phyloP scores from a whole-genome alignment of 2,329 filamentous ascomycete genomes.

The Pyricularia grisea region DNA sequence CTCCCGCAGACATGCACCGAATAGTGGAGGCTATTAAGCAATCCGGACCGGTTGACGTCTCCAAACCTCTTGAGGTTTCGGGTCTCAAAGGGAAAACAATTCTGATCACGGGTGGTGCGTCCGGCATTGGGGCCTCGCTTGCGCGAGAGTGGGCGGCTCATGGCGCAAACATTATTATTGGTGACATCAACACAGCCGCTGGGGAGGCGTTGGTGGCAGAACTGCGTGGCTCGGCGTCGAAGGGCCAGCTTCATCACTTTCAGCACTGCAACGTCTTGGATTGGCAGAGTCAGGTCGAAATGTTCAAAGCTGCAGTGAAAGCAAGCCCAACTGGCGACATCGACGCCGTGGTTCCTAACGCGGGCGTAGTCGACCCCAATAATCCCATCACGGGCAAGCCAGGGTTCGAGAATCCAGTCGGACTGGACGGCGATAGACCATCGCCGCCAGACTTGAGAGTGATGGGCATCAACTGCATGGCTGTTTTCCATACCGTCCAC shows the following conservation, averaged over 20 bases:
- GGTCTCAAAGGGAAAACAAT: slow-evolving; percentile 44
- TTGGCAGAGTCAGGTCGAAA: slow-evolving; percentile 53
- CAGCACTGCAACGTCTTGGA: slow-evolving; percentile 55
- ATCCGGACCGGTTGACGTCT: slow-evolving; percentile 7
- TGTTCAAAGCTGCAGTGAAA: slow-evolving; percentile 50
- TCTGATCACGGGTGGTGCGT: slow-evolving; percentile 55
- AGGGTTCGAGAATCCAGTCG: slow-evolving; percentile 35
- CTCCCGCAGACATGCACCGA: slow-evolving; percentile 1
- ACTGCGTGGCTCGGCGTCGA: slow-evolving; percentile 30
- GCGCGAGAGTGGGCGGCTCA: slow-evolving; percentile 42
- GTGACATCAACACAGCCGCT: slow-evolving; percentile 46
- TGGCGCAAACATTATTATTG: slow-evolving; percentile 52
- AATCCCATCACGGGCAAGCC: slow-evolving; percentile 14
- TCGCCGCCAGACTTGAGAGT: slow-evolving; percentile 41
- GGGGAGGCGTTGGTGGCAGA: slow-evolving; percentile 46
- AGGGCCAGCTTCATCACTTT: slow-evolving; percentile 39
- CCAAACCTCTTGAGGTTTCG: background rate
- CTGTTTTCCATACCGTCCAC: slow-evolving; percentile 55
- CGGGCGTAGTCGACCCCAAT: slow-evolving; percentile 43
- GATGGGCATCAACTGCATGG: slow-evolving; percentile 53
- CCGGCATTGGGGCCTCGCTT: slow-evolving; percentile 48
- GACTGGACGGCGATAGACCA: slow-evolving; percentile 25
- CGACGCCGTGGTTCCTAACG: slow-evolving; percentile 34
- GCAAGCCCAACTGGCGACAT: slow-evolving; percentile 34
- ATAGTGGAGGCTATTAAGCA: slow-evolving; percentile 5